Base-by-base conservation (phyloP, 1,284 basidiomycete species). In the Marasmius tenuissimus region DNA sequence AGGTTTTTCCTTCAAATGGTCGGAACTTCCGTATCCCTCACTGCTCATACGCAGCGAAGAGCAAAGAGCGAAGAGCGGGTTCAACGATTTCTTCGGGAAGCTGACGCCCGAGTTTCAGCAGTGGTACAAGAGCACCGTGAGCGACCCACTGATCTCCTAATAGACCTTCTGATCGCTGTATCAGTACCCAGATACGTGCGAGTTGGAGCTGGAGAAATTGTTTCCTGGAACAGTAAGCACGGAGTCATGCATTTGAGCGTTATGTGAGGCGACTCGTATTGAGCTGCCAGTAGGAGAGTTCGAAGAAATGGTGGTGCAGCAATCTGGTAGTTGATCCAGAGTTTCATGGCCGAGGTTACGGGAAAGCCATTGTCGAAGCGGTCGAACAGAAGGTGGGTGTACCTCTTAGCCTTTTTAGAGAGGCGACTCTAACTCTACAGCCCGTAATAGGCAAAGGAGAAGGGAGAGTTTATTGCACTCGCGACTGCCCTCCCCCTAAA, bases 51-150 rank as follows among this genome's bases (percentile, higher is more conserved):
- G 57, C 27, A 61, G 53, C 3, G 52, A 55, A 4, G 59, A 40
- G 12, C 59, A 61, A 39, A 42, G 59, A 14, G 59, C 53, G 4
- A 27, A 27, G 7, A 20, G 55, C n/a, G 59, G 59, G 9, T 61
- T 47, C 20, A 49, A 61, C 34, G 53, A 56, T n/a, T 61, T 61
- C 53, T 61, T 61, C 34, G 34, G 33, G 33, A 61, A 61, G 33
- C 33, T 61, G 20, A 47, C 52, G 18, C 59, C 59, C 22, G 59
- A 57, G 37, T 37, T 56, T 10, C 59, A 56, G 22, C n/a, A 61
- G 9, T 61, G 59, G 59, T 61, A 48, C 22, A 61, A 33, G 8
- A n/a, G 56, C 35, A 49, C 42, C 6, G 54, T 49, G 54, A 12
- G 45, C 22, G 38, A n/a, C 16, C 11, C 38, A n/a, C 10, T n/a